phyloP scores from a whole-genome alignment of 176 grass and related monocot species.

The Bonia amplexicaulis region DNA sequence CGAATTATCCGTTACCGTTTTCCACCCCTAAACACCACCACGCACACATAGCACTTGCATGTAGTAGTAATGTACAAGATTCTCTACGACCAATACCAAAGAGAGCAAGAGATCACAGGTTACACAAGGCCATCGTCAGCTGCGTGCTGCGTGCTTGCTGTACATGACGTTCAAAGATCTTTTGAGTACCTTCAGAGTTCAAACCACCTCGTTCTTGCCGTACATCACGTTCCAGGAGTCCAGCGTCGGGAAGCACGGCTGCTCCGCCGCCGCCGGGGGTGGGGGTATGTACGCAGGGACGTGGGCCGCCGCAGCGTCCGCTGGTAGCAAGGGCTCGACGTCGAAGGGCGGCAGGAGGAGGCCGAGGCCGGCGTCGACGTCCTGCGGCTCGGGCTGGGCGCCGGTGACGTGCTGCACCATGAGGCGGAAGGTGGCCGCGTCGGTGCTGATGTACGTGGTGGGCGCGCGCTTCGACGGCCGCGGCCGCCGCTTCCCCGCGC shows the following conservation, averaged over 20 bases:
- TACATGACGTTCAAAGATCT: not conserved
- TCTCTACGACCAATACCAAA: not conserved
- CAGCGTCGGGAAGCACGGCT: constrained; percentile 69
- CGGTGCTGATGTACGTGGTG: constrained; percentile 94
- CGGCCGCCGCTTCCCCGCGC: constrained; percentile 57
- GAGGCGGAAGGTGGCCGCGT: constrained; percentile 68
- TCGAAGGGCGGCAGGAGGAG: constrained; percentile 23
- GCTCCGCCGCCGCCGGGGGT: not conserved
- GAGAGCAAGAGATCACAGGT: not conserved
- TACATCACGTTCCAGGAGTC: constrained; percentile 80
- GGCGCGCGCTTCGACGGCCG: constrained; percentile 55
- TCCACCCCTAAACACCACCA: no score
- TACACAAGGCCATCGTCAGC: not conserved
- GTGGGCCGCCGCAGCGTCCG: not conserved
- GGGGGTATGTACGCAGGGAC: not conserved
- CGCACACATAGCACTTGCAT: not conserved
- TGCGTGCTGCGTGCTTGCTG: not conserved
- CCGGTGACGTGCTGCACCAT: constrained; percentile 95
- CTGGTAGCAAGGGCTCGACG: not conserved
- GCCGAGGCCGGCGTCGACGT: not conserved
- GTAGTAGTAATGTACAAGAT: not conserved
- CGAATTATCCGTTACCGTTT: no score
- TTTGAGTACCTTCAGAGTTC: not conserved
- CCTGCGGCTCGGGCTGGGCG: constrained; percentile 24
- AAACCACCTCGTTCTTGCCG: constrained; percentile 25